Conservation (phyloP, 345 rosid genomes). For the Salix udensis region DNA sequence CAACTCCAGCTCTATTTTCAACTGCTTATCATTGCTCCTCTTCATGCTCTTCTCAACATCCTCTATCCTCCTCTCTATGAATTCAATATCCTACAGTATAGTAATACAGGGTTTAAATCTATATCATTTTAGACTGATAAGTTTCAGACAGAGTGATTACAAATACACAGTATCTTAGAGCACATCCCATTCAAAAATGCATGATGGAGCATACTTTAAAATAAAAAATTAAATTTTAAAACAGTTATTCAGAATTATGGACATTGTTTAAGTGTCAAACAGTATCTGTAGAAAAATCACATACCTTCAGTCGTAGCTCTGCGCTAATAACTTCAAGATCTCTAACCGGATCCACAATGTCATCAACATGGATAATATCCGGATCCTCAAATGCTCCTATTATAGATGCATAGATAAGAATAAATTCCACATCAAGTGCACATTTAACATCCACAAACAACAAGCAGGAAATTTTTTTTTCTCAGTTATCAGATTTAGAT, state of each 20-base stretch:
- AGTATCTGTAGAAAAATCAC: neutral
- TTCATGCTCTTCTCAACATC: slow-evolving; percentile 98
- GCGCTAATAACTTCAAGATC: slow-evolving; percentile 78
- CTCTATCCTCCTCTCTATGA: slow-evolving; percentile 69
- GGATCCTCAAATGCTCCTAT: slow-evolving; percentile 97
- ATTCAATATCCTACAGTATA: slow-evolving; percentile 74
- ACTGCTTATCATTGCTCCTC: slow-evolving; percentile 96
- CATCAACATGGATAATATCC: slow-evolving; percentile 94
- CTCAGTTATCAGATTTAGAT: too few species aligned
- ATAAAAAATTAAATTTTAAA: too few species aligned
- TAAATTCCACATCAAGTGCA: neutral
- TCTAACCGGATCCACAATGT: slow-evolving; percentile 87
- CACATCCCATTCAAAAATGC: too few species aligned
- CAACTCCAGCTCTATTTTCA: slow-evolving; percentile 74
- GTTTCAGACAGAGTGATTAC: too few species aligned
- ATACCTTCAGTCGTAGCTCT: slow-evolving; percentile 86
- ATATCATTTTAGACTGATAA: too few species aligned
- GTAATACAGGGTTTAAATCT: neutral
- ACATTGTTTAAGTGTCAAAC: neutral
- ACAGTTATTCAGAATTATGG: too few species aligned
- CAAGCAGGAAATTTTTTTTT: too few species aligned
- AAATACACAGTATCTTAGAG: too few species aligned
- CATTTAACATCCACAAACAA: too few species aligned
- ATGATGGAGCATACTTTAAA: too few species aligned
- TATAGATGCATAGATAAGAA: neutral